Evolutionary conservation across 805 yeast genomes (phyloP), one percentile per base, ranked within the genome.

Genomic region (Metschnikowia noctiluminum): DNA sequence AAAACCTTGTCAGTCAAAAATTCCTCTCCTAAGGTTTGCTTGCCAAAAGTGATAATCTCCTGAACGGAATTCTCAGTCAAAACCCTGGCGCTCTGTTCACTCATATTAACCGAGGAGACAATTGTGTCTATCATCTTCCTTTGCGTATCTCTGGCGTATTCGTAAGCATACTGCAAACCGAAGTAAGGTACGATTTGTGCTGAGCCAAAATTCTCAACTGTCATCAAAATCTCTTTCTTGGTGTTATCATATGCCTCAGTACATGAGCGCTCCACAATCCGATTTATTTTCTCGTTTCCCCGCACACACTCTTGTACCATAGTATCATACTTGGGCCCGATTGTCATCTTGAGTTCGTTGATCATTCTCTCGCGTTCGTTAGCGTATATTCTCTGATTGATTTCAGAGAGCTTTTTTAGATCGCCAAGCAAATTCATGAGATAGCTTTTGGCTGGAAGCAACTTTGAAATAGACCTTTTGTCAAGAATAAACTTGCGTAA

Each of bases 381-480:
- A 12, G 66, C 56, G 54, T 82, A 78, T 12, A 79, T 68, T n/a
- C 73, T 65, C 43, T 81, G 75, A 62, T 91, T 94, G n/a, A 79
- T 67, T 9, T 73, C 67, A 0, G 95, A 77, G 16, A 94, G 71
- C 1, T 70, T 66, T 43, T 71, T 70, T 37, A 92, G 60, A 60
- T 94, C 99, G 21, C 65, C 64, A 38, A 87, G 76, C 11, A 91
- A 62, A 58, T 90, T 92, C 15, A 75, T 52, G 28, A 92, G 68
- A 58, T 87, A 94, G n/a, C 85, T 91, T 61, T 90, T 89, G 0
- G 97, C 98, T 0, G 99, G 99, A 34, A 89, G 78, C 12, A 94
- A 72, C 63, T 94, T 94, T 0, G 98, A 90, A 10, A 87, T 65
- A 0, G 97, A 82, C 59, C 99, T 79, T 59, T 91, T 94, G 56